Evolutionary conservation across 208 protist species (phyloP).

Genomic region (Porcisia hertigi): DNA sequence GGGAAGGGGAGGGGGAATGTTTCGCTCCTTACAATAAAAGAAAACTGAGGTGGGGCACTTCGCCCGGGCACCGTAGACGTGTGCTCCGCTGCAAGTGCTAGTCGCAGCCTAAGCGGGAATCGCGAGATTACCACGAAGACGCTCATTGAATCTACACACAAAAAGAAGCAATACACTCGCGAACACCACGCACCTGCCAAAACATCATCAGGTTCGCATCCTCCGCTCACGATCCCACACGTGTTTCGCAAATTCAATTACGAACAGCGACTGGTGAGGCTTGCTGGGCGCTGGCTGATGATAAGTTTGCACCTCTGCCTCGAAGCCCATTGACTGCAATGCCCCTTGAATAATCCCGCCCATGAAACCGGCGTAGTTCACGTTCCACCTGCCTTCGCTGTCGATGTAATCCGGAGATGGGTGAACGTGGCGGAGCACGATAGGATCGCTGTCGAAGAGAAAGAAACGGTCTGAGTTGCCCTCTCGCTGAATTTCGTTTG

Average conservation of each 20-base stretch:
- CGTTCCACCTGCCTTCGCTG: constrained; percentile 69
- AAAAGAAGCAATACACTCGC: background rate
- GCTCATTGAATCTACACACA: background rate
- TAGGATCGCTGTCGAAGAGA: constrained; percentile 75
- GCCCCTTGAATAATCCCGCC: constrained; percentile 82
- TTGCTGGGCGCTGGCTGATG: constrained; percentile 73
- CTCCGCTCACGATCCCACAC: constrained; percentile 81
- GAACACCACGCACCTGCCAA: background rate
- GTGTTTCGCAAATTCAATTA: constrained; percentile 75
- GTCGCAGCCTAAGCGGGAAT: background rate
- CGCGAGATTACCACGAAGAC: background rate
- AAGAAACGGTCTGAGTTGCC: constrained; percentile 83
- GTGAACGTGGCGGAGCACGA: constrained; percentile 69
- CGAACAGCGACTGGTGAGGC: constrained; percentile 82
- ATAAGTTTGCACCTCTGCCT: constrained; percentile 79
- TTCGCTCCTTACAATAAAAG: background rate
- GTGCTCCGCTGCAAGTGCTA: background rate
- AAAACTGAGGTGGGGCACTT: background rate
- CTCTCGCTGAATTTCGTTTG: constrained; percentile 81
- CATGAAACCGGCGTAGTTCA: constrained; percentile 88
- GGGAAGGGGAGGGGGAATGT: too few species aligned
- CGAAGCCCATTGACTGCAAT: constrained; percentile 75
- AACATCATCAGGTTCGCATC: constrained; percentile 29
- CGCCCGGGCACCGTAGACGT: background rate
- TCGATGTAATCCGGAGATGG: constrained; percentile 83